phyloP scores from a whole-genome alignment of 495 filamentous ascomycete genomes.

The Clavariopsis aquatica region DNA sequence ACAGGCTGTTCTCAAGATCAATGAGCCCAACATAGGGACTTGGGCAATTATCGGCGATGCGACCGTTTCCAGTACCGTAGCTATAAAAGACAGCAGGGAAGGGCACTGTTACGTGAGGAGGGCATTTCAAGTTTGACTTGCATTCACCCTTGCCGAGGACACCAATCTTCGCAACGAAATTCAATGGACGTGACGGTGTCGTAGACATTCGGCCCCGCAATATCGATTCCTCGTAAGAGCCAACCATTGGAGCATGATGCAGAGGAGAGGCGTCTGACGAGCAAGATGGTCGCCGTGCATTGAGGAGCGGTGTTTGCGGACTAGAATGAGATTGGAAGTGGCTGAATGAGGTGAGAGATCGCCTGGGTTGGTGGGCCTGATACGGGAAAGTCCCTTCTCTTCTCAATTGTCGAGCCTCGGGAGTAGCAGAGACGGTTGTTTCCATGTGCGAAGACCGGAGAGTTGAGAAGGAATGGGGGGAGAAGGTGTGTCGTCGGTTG shows the following conservation, averaged over 20 bases:
- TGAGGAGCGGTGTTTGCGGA: slow-evolving; percentile 61
- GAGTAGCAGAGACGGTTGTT: slow-evolving; percentile 25
- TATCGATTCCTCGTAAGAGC: slow-evolving; percentile 97
- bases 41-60: slow-evolving; percentile 73
- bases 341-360: slow-evolving; percentile 64
- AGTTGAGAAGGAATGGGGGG: slow-evolving; percentile 56
- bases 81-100: slow-evolving; percentile 98
- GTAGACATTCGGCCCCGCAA: slow-evolving; percentile 95
- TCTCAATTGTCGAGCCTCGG: slow-evolving; percentile 43
- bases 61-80: slow-evolving; percentile 66
- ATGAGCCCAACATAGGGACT: slow-evolving; percentile 96
- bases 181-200: slow-evolving; percentile 86
- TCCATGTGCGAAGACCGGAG: slow-evolving; percentile 29
- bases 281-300: slow-evolving; percentile 68
- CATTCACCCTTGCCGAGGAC: slow-evolving; percentile 89
- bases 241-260: slow-evolving; percentile 91
- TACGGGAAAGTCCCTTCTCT: slow-evolving; percentile 62
- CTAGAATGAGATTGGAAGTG: slow-evolving; percentile 52
- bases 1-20: slow-evolving; percentile 80
- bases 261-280: slow-evolving; percentile 73
- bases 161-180: slow-evolving; percentile 94
- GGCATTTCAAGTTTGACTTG: slow-evolving; percentile 81
- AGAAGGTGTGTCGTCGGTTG: slow-evolving; percentile 62
- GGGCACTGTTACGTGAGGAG: slow-evolving; percentile 85
- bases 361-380: slow-evolving; percentile 70